Base-by-base conservation (phyloP, 768 basidiomycete species). In the Auriscalpium vulgare region DNA sequence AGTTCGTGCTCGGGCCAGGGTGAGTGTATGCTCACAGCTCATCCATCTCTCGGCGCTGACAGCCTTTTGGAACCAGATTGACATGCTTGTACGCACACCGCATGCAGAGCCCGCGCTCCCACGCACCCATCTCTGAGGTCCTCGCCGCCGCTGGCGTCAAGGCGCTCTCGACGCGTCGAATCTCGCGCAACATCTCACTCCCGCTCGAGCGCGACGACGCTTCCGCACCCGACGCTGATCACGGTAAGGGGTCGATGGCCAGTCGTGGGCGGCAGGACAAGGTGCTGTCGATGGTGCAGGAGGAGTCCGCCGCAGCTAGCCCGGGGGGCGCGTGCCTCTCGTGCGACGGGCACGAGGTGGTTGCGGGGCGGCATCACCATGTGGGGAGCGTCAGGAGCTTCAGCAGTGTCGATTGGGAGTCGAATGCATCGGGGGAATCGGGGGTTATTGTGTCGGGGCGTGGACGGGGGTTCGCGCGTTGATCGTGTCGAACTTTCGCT, bases 1-100 rank as follows among this genome's bases (percentile, higher is more conserved):
- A 97, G 72, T 95, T 95, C 65, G 78, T 88, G 23, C 74, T 88
- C 14, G 82, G 81, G 13, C 82, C 82, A 9, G 82, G 81, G 80
- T 83, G 59, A 59, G 76, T 65, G 11, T 43, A 44, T 34, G 13
- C 21, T 6, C 29, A 11, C 43, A 17, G 29, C 47, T 54, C 17
- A n/a, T 40, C 40, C 10, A n/a, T 49, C 43, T 36, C n/a, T 37
- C 19, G 8, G 38, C 51, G 17, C 23, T 47, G n/a, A 56, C 50
- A 10, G 11, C 10, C 37, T n/a, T 3, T 45, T 37, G 7, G 56
- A 55, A 29, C 29, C 59, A 87, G 89, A 8, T 67, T 88, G 60
- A 77, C 74, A 10, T 88, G 85, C 61, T 71, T 78, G 8, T 95
- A 80, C 65, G 87, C 89, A 0, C 91, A 94, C 71, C 83, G 92